Evolutionary conservation across 108 stramenopile genomes (phyloP).

Genomic region (Skeletonema costatum): DNA sequence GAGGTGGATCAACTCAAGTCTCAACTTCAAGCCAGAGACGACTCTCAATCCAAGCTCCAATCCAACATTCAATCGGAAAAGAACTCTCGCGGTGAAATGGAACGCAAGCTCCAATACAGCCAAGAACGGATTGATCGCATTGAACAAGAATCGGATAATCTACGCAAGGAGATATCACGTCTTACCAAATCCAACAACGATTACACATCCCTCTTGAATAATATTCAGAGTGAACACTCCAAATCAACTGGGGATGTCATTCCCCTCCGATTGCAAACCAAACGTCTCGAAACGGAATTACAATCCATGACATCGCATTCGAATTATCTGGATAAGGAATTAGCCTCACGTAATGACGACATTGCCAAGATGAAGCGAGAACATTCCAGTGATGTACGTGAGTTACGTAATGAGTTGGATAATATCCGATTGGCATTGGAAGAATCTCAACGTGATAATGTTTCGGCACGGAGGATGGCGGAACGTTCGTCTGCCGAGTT

Average conservation of each 20-base stretch:
- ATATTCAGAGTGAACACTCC: constrained; percentile 57
- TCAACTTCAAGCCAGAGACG: not conserved
- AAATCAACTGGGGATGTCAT: constrained; percentile 60
- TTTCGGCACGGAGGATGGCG: constrained; percentile 30
- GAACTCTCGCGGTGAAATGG: not conserved
- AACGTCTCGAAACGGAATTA: constrained; percentile 73
- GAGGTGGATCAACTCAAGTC: not conserved
- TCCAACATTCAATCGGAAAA: not conserved
- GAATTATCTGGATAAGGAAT: constrained; percentile 69
- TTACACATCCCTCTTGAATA: constrained; percentile 42
- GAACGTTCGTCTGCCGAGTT: constrained; percentile 45
- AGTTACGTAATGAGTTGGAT: constrained; percentile 47
- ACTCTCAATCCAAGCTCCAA: not conserved
- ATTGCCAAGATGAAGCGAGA: constrained; percentile 34
- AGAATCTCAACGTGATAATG: constrained; percentile 19
- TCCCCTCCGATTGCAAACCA: constrained; percentile 67
- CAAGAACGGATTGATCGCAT: constrained; percentile 2
- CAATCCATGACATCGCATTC: constrained; percentile 65
- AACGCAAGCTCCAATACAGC: constrained; percentile 1
- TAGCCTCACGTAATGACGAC: constrained; percentile 40
- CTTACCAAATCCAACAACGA: constrained; percentile 60
- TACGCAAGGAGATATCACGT: constrained; percentile 32
- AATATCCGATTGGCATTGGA: constrained; percentile 39
- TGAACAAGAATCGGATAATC: constrained; percentile 10
- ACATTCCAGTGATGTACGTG: constrained; percentile 42